phyloP scores from a whole-genome alignment of 345 rosid species.

The Eucalyptus shirleyi region DNA sequence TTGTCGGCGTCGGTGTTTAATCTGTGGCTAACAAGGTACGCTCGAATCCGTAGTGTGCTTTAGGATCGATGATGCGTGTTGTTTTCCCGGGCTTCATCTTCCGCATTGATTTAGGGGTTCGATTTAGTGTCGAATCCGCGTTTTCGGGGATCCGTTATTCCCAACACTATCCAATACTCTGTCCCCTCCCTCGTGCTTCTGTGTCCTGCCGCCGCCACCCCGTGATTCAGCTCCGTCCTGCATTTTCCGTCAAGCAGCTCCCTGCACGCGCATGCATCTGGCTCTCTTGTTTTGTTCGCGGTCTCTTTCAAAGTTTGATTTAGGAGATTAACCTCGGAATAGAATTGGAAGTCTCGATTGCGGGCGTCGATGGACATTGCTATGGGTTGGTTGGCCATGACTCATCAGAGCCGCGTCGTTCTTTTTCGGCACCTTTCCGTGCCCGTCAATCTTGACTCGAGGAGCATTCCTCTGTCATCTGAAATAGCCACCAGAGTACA shows the following conservation, averaged over 20 bases:
- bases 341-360: slow-evolving; percentile 17
- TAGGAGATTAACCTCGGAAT: slow-evolving; percentile 20
- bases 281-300: not conserved
- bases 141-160: too few species aligned
- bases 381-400: slow-evolving; percentile 50
- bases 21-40: too few species aligned
- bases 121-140: too few species aligned
- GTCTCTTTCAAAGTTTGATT: not conserved
- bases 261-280: not conserved
- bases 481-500: too few species aligned
- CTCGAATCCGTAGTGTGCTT: too few species aligned
- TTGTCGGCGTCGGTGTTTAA: too few species aligned
- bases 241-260: slow-evolving; percentile 40
- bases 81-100: too few species aligned
- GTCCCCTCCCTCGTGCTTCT: slow-evolving; percentile 23
- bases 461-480: not conserved
- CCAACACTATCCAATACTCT: slow-evolving; percentile 43
- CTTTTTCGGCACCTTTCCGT: slow-evolving; percentile 39
- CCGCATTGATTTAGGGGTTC: too few species aligned
- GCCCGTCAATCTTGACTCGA: slow-evolving; percentile 17
- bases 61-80: too few species aligned
- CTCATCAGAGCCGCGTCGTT: slow-evolving; percentile 24
- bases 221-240: slow-evolving; percentile 42
- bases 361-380: slow-evolving; percentile 37
- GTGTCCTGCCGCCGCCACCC: slow-evolving; percentile 41